These are phyloP conservation scores for Calonectria henricotiae DNA, from an alignment of 2,329 filamentous ascomycete species.

Conservation along the genomic window DNA sequence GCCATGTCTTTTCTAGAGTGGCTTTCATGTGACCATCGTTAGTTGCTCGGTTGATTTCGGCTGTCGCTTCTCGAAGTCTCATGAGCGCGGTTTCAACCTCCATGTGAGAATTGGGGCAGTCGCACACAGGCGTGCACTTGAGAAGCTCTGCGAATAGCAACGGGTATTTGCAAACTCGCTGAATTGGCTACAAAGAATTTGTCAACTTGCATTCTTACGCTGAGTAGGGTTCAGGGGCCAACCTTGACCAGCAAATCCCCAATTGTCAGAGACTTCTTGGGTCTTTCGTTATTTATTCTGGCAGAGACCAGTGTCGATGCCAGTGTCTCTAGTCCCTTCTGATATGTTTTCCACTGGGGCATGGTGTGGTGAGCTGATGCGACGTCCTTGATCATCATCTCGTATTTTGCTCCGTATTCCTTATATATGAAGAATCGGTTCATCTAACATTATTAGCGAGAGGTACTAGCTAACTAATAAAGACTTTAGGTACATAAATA, in stretches of 20 bases:
- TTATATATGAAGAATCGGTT: conserved; percentile 89
- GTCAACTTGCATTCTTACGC: conserved; percentile 9
- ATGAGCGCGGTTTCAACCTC: conserved; percentile 83
- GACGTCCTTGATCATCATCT: conserved; percentile 86
- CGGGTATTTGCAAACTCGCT: conserved; percentile 92
- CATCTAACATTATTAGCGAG: conserved; percentile 69
- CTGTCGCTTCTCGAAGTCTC: conserved; percentile 81
- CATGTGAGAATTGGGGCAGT: conserved; percentile 88
- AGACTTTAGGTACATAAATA: not conserved
- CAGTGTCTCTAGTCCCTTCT: conserved; percentile 88
- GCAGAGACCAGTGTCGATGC: conserved; percentile 82
- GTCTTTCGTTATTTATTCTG: conserved; percentile 74
- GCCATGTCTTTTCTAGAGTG: conserved; percentile 85
- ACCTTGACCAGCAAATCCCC: conserved; percentile 94
- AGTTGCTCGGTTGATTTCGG: conserved; percentile 88
- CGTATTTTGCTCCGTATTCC: conserved; percentile 92
- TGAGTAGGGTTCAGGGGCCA: conserved; percentile 21
- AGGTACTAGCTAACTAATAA: not conserved
- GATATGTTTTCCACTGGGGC: conserved; percentile 84
- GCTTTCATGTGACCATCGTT: conserved; percentile 80
- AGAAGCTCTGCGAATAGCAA: conserved; percentile 88
- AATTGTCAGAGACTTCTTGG: conserved; percentile 85
- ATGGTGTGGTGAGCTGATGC: conserved; percentile 78
- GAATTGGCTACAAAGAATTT: conserved; percentile 78
- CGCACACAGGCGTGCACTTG: conserved; percentile 85